Evolutionary conservation across 805 yeast species (phyloP).

Genomic region (Cyberlindnera americana): DNA sequence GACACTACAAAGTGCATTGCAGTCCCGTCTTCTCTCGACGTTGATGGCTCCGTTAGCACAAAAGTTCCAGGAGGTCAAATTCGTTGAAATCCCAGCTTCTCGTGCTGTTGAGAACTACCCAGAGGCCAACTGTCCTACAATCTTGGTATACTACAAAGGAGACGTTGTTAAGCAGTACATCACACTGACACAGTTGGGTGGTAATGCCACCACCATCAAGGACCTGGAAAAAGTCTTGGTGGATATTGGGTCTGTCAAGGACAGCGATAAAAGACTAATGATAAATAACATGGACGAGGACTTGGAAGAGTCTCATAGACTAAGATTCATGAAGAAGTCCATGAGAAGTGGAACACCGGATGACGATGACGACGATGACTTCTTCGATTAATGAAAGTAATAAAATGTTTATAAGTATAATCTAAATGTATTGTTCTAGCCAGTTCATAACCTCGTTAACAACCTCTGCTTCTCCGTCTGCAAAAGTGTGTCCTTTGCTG

Average conservation of each 20-base stretch:
- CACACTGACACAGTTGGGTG: conserved; percentile 80
- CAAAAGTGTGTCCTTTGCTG: conserved; percentile 14
- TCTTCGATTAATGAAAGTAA: conserved; percentile 40
- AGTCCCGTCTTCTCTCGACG: conserved; percentile 66
- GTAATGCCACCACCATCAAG: conserved; percentile 62
- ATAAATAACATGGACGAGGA: conserved; percentile 61
- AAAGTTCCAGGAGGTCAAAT: conserved; percentile 77
- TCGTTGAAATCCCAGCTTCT: conserved; percentile 86
- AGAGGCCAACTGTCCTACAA: conserved; percentile 84
- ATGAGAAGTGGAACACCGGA: conserved; percentile 42
- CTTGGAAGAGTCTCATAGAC: conserved; percentile 48
- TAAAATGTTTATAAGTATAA: neutral
- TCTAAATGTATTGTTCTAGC: conserved; percentile 6
- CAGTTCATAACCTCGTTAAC: conserved; percentile 7
- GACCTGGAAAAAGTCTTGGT: conserved; percentile 78
- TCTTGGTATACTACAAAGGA: conserved; percentile 74
- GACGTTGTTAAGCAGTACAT: conserved; percentile 78
- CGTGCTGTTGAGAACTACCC: conserved; percentile 95
- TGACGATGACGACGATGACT: conserved; percentile 41
- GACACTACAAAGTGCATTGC: conserved; percentile 62
- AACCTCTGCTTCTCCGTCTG: conserved; percentile 9
- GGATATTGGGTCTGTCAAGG: conserved; percentile 59
- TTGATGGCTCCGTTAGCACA: conserved; percentile 56
- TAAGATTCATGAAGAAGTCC: conserved; percentile 55
- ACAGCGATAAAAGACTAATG: conserved; percentile 61